Conservation (phyloP, 345 rosid genomes). For the Populus tremula region DNA sequence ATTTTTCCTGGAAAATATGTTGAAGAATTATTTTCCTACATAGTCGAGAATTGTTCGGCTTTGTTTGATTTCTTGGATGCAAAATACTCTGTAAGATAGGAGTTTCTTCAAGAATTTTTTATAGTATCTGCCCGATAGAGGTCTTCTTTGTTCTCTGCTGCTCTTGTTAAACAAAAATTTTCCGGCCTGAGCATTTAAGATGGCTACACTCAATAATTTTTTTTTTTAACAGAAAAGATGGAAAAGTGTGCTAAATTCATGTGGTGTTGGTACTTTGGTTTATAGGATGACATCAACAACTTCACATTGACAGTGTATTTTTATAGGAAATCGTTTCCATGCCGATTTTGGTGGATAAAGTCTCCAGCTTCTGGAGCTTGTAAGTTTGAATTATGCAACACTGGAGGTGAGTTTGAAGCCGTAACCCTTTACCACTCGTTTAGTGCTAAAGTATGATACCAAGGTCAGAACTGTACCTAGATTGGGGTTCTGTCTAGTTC, state of each 20-base stretch:
- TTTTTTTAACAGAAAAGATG: too few species aligned
- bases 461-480: background rate
- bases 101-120: background rate
- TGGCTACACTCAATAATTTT: background rate
- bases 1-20: background rate
- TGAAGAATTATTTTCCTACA: background rate
- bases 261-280: background rate
- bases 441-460: background rate
- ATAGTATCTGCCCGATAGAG: background rate
- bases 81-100: background rate
- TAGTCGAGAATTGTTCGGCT: background rate
- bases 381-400: slow-evolving; percentile 1
- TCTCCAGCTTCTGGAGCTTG: slow-evolving; percentile 14
- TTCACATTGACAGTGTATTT: slow-evolving; percentile 9
- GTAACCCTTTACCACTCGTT: background rate
- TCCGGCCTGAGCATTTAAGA: background rate
- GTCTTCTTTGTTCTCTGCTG: background rate
- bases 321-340: slow-evolving; percentile 26
- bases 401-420: slow-evolving; percentile 29
- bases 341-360: slow-evolving; percentile 22
- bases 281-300: background rate
- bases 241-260: background rate
- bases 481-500: background rate
- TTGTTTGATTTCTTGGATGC: background rate
- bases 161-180: background rate